Base-by-base conservation (phyloP, 768 basidiomycete genomes). In the Bullera alba region DNA sequence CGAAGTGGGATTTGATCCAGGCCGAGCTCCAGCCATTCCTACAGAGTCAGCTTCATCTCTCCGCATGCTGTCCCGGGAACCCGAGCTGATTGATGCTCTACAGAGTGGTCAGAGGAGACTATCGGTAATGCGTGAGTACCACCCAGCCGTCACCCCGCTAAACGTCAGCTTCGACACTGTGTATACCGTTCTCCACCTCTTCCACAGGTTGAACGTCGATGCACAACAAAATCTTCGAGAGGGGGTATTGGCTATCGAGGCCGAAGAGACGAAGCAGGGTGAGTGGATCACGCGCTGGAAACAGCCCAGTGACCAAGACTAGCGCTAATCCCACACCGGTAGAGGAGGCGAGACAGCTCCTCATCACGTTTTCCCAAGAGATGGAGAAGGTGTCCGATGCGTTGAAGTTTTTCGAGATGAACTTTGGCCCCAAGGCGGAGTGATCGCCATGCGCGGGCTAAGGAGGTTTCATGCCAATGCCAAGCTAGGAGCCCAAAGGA, bases 191-290 rank as follows among this genome's bases (percentile, higher is more conserved):
- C n/a, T 17, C n/a, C 36, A 51, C 19, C 8, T 62, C 3, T 61
- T 58, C 48, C 44, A 58, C 23, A 22, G 36, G 27, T 16, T 61
- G 4, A 52, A 54, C 22, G 50, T 34, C 8, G 50, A 54, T 16
- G 44, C 45, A 15, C 34, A 44, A 28, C 46, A 50, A n/a, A 39
- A 54, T 6, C 50, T 66, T 10, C 43, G 53, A 16, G 36, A 46
- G 8, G 64, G 64, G 2, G 46, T 60, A 8, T 28, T 36, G 16
- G 23, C 15, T 5, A 66, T 66, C 45, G 45, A 56, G 17, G 58
- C 8, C 22, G 54, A 63, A 46, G 61, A 60, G 30, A 17, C 5
- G 17, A 52, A 58, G 29, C 64, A 66, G 27, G 63, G 63, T 65
- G 30, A 43, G 63, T 30, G 10, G 8, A 14, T n/a, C 14, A 29